Evolutionary conservation across 108 stramenopile species (phyloP).

Genomic region (Phaeodactylum tricornutum): DNA sequence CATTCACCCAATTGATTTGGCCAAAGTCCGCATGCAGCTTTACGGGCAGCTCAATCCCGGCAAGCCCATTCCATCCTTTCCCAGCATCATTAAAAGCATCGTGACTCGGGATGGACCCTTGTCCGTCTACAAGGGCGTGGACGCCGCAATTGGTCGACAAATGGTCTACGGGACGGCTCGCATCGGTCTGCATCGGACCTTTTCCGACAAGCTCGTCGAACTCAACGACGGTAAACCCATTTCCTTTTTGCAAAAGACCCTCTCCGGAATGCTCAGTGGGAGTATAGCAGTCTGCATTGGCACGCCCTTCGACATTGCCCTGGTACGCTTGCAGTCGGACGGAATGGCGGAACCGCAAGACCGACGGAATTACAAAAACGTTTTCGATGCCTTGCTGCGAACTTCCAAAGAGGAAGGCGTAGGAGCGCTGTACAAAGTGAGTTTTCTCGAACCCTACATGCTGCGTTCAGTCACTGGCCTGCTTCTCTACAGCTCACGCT

Average conservation of each 20-base stretch:
- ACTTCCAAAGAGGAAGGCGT: conserved; percentile 89
- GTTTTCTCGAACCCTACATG: no score
- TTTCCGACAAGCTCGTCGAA: conserved; percentile 79
- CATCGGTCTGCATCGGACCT: conserved; percentile 94
- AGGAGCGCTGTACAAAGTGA: conserved; percentile 89
- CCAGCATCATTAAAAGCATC: conserved; percentile 61
- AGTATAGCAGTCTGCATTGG: conserved; percentile 96
- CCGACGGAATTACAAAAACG: conserved; percentile 96
- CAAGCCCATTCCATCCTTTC: conserved; percentile 68
- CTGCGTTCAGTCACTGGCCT: no score
- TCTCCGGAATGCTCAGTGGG: conserved; percentile 89
- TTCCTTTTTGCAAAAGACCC: conserved; percentile 75
- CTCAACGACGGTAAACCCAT: conserved; percentile 80
- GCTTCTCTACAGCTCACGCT: no score
- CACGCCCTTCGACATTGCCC: conserved; percentile 95
- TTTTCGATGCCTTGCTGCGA: conserved; percentile 88
- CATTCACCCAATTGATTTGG: conserved; percentile 96
- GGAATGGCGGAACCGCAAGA: conserved; percentile 83
- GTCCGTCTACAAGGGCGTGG: conserved; percentile 87
- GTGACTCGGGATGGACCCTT: conserved; percentile 67
- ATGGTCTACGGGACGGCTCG: conserved; percentile 98
- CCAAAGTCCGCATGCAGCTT: conserved; percentile 91
- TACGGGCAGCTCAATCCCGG: conserved; percentile 90
- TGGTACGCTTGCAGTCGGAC: conserved; percentile 95
- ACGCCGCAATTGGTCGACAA: conserved; percentile 95